Evolutionary conservation across 768 basidiomycete species (phyloP).

Genomic region (Russula foetens): DNA sequence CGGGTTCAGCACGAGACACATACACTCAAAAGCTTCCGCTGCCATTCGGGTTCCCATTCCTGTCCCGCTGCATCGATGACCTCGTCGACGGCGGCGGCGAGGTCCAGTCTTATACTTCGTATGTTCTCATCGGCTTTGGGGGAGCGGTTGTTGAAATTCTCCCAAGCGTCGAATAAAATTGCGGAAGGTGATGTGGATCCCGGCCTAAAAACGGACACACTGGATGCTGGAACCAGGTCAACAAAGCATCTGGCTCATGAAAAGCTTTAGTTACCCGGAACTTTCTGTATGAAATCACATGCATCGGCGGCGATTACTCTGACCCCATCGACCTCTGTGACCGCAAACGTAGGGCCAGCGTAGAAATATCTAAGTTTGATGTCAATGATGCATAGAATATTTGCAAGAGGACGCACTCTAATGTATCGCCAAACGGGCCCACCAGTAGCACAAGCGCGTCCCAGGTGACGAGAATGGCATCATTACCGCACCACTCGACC

Average conservation of each 20-base stretch:
- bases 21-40: constrained; percentile 77
- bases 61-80: constrained; percentile 91
- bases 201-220: constrained; percentile 79
- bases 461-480: constrained; percentile 88
- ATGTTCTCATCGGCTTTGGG: constrained; percentile 93
- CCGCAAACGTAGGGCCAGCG: constrained; percentile 59
- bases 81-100: constrained; percentile 80
- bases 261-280: constrained; percentile 50
- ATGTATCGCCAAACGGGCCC: constrained; percentile 84
- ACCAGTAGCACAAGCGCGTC: constrained; percentile 68
- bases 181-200: constrained; percentile 90
- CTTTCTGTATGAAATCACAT: constrained; percentile 89
- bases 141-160: constrained; percentile 73
- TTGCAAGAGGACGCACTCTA: constrained; percentile 52
- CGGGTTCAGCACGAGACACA: constrained; percentile 18
- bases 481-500: constrained; percentile 95
- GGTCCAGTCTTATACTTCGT: constrained; percentile 76
- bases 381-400: not conserved
- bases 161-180: constrained; percentile 88
- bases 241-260: not conserved
- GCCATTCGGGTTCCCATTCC: constrained; percentile 90
- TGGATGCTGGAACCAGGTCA: constrained; percentile 45
- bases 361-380: constrained; percentile 54
- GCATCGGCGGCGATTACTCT: constrained; percentile 73
- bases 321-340: constrained; percentile 86